Base-by-base conservation (phyloP, 352 stramenopile genomes). In the Peronospora farinosa region DNA sequence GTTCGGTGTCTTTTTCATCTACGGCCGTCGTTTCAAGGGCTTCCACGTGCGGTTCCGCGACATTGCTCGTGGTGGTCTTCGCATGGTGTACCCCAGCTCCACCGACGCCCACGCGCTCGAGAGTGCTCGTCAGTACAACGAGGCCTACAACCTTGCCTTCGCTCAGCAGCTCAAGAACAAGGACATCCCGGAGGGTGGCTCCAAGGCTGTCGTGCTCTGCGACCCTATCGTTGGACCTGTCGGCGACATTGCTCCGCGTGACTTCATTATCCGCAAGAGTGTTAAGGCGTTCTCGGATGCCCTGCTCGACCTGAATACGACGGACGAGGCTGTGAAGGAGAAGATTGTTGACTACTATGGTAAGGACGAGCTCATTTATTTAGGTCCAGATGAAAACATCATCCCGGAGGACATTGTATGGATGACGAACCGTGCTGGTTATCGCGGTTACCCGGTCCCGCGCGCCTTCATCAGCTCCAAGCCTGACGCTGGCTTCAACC, bases 1-100 rank as follows among this genome's bases (percentile, higher is more conserved):
- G 10, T 98, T 94, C 64, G 95, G 94, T 11, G 83, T 98, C 11
- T 97, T 99, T 67, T 98, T 97, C 67, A 93, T 95, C 49, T 96
- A 98, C 68, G 96, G 96, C 5, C 82, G 92, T 51, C 87, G 95
- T 27, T 99, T 99, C 78, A 97, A 86, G 64, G 80, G 80, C 36
- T 92, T 92, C 60, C 81, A 92, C 67, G 79, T 88, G 44, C 81
- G 81, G 10, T 92, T 92, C 63, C 73, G 75, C 27, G 81, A 92
- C 55, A 90, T 92, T 71, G 63, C 81, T 19, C 78, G 81, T 28
- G 81, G 81, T 47, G 81, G 81, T 40, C 56, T 92, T 3, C 79
- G 79, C 23, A 79, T 92, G 58, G 74, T 90, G 33, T 92, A 84
- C 60, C 74, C 80, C 12, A 66, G 69, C 72, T 75, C 77, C 6